Evolutionary conservation across 176 grass and related monocot genomes (phyloP).

Genomic region (Elaeis guineensis): DNA sequence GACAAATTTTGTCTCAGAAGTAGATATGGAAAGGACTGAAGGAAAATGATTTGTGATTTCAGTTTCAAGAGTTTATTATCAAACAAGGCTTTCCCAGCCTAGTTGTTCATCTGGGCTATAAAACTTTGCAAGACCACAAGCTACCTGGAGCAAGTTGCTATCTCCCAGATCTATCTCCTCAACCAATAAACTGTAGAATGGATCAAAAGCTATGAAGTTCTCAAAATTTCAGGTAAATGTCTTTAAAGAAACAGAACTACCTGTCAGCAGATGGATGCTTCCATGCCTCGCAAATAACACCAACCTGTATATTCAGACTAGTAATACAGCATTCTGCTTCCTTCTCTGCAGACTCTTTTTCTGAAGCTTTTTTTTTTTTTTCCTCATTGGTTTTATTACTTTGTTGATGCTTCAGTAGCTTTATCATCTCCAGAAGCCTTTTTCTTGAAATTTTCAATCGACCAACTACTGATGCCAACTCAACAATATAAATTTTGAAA

Average conservation of each 20-base stretch:
- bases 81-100: too few species aligned
- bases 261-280: constrained; percentile 97
- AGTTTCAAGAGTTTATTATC: too few species aligned
- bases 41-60: too few species aligned
- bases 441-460: constrained; percentile 29
- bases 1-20: too few species aligned
- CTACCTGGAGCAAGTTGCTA: constrained; percentile 72
- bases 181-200: constrained; percentile 55
- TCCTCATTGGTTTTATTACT: constrained; percentile 38
- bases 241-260: constrained; percentile 23
- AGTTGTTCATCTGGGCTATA: constrained; percentile 59
- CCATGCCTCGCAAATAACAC: constrained; percentile 76
- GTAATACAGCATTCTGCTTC: constrained; percentile 71
- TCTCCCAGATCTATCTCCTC: constrained; percentile 98
- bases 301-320: constrained; percentile 77
- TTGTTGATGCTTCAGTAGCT: constrained; percentile 22
- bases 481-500: neutral
- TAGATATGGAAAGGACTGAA: too few species aligned
- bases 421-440: constrained; percentile 35
- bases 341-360: constrained; percentile 45
- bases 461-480: constrained; percentile 18
- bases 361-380: constrained; percentile 52
- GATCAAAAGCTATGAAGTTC: neutral
- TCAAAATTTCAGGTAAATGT: neutral
- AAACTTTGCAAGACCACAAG: constrained; percentile 94